Base-by-base conservation (phyloP, 495 filamentous ascomycete species). In the Aspergillus mulundensis region DNA sequence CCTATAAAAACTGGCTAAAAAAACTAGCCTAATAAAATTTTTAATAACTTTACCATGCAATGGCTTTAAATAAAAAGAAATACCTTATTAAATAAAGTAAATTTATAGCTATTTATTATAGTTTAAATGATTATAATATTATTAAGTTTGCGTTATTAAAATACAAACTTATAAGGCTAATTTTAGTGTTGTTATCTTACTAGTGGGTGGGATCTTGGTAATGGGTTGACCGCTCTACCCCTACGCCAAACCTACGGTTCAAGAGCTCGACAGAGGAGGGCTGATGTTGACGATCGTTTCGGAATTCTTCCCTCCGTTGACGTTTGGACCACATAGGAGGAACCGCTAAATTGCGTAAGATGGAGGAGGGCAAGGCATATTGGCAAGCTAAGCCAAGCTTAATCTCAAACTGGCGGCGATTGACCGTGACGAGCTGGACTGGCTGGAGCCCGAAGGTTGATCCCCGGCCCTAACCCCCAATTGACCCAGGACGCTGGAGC, bases 201-300 rank as follows among this genome's bases (percentile, higher is more conserved):
- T n/a, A n/a, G n/a, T n/a, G n/a, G n/a, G n/a, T n/a, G n/a, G n/a
- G n/a, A n/a, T n/a, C n/a, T n/a, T n/a, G n/a, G n/a, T 10, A 36
- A 4, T 36, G 32, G 12, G 32, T 15, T 4, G 32, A 36, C 32
- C n/a, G n/a, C n/a, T n/a, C n/a, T n/a, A n/a, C n/a, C n/a, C n/a
- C 12, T 10, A 36, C 12, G 32, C 11, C 32, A 36, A 36, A 36
- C 32, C 32, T 15, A 14, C 7, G 12, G 3, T 15, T 15, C 8
- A 6, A 14, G 5, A 15, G 2, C 12, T 10, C 8, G 18, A 30
- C 47, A 38, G 15, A 18, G 18, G 24, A 48, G 30, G 42, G 32
- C 36, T 41, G 36, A 41, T 14, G 39, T 49, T 53, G 60, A 62
- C 49, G 60, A 62, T 62, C 60, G 42, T 51, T 43, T 61, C 54